Conservation (phyloP, 163 green algal species). For the Prototheca wickerhamii region DNA sequence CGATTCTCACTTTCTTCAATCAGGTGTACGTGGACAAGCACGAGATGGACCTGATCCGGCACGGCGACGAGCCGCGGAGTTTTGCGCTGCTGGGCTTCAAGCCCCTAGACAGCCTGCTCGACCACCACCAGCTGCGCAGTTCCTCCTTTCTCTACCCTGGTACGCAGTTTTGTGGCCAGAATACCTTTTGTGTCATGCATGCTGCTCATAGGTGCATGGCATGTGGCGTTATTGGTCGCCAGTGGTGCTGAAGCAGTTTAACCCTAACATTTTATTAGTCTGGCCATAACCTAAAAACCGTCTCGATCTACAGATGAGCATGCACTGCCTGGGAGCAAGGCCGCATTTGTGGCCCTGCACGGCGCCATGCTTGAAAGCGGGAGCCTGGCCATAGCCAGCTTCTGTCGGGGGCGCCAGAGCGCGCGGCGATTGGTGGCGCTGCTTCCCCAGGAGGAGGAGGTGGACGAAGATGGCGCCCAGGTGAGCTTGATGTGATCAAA, state of each 20-base stretch:
- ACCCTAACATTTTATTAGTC: too few relatives aligned
- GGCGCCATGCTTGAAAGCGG: conserved; percentile 25
- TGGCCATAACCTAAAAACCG: too few relatives aligned
- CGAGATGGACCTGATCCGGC: conserved; percentile 15
- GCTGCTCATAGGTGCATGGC: too few relatives aligned
- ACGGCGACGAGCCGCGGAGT: neutral
- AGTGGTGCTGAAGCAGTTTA: too few relatives aligned
- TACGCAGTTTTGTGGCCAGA: neutral
- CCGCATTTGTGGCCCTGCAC: conserved; percentile 37
- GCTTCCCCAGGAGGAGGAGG: conserved; percentile 30
- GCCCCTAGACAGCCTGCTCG: conserved; percentile 21
- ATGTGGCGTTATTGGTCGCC: too few relatives aligned
- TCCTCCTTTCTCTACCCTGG: conserved; percentile 42
- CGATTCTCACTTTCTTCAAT: neutral
- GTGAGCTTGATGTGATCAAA: conserved; percentile 1
- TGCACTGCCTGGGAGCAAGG: conserved; percentile 27
- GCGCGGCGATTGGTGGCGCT: conserved; percentile 37
- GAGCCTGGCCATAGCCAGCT: conserved; percentile 25
- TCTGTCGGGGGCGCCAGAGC: neutral
- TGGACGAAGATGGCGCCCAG: conserved; percentile 31
- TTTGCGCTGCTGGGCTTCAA: conserved; percentile 48
- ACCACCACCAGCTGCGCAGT: conserved; percentile 37
- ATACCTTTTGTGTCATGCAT: too few relatives aligned
- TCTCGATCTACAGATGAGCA: conserved; percentile 25
- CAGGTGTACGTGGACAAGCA: conserved; percentile 14